Conservation (phyloP, 176 grass and related monocot species). For the Panicum miliaceum region DNA sequence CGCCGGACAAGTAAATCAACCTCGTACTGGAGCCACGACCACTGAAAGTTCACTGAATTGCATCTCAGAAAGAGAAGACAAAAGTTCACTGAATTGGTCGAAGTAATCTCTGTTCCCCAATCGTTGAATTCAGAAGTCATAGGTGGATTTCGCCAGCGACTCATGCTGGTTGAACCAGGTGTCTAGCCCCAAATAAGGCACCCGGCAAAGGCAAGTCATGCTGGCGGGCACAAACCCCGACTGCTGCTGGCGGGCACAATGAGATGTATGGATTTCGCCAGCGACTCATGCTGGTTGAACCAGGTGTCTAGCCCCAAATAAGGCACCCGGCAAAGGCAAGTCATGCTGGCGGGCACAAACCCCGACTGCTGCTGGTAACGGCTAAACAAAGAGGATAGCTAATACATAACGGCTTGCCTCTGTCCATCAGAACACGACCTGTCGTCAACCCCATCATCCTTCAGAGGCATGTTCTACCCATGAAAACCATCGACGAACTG, state of each 20-base stretch:
- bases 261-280: no score
- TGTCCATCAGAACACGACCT: no score
- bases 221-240: not conserved
- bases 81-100: not conserved
- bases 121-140: not conserved
- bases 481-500: not conserved
- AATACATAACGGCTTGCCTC: no score
- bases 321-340: not conserved
- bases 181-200: not conserved
- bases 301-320: not conserved
- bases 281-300: no score
- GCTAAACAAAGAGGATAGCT: no score
- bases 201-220: not conserved
- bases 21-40: not conserved
- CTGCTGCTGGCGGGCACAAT: no score
- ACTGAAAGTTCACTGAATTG: not conserved
- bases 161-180: not conserved
- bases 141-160: not conserved
- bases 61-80: no score
- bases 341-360: not conserved
- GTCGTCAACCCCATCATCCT: no score
- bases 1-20: not conserved
- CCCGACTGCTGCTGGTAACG: no score
- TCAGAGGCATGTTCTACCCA: no score
- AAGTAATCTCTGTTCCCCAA: not conserved